Evolutionary conservation across 225 moss, liverwort and hornwort species (phyloP).

Genomic region (Straminergon stramineum): DNA sequence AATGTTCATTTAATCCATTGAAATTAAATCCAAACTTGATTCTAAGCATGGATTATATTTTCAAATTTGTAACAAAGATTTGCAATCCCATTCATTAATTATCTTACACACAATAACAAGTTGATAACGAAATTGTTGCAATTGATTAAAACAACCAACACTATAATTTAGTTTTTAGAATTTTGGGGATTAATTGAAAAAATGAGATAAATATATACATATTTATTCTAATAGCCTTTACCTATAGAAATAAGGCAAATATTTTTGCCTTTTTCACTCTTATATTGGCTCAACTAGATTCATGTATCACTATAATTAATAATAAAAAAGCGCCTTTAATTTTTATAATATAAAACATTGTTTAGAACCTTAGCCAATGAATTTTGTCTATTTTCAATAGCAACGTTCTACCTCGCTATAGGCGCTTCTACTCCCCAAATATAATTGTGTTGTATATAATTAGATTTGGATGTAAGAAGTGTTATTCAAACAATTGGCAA

Average conservation of each 20-base stretch:
- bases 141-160: fast-evolving
- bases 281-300: neutral
- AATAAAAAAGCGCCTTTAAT: neutral
- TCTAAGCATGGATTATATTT: too few relatives aligned
- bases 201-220: neutral
- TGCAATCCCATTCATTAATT: too few relatives aligned
- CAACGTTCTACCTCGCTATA: neutral
- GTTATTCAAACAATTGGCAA: neutral
- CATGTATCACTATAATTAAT: neutral
- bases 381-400: neutral
- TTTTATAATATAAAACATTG: neutral
- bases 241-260: neutral
- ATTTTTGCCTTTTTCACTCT: fast-evolving
- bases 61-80: neutral
- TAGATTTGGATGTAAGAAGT: too few relatives aligned
- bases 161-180: neutral
- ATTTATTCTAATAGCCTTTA: neutral
- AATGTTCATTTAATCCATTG: neutral
- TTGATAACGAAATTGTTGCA: neutral
- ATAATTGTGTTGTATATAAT: neutral
- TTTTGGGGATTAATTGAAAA: neutral
- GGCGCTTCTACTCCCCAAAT: too few relatives aligned
- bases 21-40: neutral
- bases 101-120: neutral
- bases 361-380: neutral